phyloP scores from a whole-genome alignment of 2,329 filamentous ascomycete genomes.

The Trichoderma harzianum region DNA sequence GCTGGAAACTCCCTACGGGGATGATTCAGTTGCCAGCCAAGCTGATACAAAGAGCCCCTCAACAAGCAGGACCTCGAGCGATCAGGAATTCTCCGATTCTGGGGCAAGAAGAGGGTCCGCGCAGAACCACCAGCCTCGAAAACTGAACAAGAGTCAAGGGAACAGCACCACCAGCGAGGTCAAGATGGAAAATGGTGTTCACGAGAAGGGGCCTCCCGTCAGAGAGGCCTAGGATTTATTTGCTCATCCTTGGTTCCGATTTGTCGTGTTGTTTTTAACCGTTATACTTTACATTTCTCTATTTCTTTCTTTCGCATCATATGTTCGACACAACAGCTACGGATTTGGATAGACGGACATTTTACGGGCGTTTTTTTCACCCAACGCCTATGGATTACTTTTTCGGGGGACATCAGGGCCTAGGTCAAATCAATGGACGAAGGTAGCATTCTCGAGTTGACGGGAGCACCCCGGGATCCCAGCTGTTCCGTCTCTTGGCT shows the following conservation, averaged over 20 bases:
- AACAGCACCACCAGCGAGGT: constrained; percentile 32
- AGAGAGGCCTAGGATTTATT: not conserved
- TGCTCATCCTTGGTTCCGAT: not conserved
- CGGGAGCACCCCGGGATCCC: not conserved
- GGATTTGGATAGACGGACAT: constrained; percentile 1
- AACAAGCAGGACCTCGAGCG: constrained; percentile 33
- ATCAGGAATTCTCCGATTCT: constrained; percentile 31
- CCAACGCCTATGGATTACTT: not conserved
- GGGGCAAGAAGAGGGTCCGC: constrained; percentile 26
- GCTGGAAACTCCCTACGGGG: constrained; percentile 17
- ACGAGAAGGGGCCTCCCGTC: not conserved
- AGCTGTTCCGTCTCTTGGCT: not conserved
- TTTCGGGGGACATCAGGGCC: not conserved
- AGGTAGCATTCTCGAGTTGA: not conserved
- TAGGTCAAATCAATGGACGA: not conserved
- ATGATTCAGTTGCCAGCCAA: constrained; percentile 14
- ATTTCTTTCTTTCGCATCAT: not conserved
- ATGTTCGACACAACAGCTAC: not conserved
- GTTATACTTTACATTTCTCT: not conserved
- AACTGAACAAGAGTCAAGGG: constrained; percentile 41
- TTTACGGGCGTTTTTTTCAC: not conserved
- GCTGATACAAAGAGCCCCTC: constrained; percentile 19
- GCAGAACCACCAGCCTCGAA: constrained; percentile 38
- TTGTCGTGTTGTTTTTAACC: not conserved
- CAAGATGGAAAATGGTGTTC: constrained; percentile 25